Conservation (phyloP, 305 asterid species). For the Fraxinus xanthoxyloides region DNA sequence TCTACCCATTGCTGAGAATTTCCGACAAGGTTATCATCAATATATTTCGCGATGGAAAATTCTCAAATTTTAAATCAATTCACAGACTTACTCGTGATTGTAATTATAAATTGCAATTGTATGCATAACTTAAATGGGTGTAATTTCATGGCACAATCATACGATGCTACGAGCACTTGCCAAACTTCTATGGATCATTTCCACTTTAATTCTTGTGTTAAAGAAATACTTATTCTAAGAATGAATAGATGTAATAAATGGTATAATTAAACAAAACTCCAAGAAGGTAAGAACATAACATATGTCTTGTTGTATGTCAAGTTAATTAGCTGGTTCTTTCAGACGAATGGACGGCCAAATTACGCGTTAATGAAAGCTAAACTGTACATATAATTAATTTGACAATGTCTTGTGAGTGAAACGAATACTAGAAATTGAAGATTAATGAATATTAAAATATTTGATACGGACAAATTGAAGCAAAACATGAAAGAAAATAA, state of each 20-base stretch:
- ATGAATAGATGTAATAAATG: background rate
- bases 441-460: background rate
- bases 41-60: background rate
- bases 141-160: too few relatives aligned
- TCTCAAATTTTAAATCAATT: background rate
- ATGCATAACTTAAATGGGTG: background rate
- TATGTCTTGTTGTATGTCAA: background rate
- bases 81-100: background rate
- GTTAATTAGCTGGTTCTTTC: background rate
- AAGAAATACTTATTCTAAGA: background rate
- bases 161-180: background rate
- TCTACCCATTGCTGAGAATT: background rate
- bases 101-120: background rate
- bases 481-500: background rate
- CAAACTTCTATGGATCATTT: background rate
- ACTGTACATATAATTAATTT: background rate
- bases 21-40: background rate
- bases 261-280: background rate
- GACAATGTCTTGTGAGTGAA: background rate
- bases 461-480: background rate
- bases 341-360: background rate
- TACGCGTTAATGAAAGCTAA: background rate
- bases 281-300: background rate
- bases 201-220: background rate
- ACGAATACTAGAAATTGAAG: background rate